These are phyloP conservation scores for Scheffersomyces amazonensis DNA, from an alignment of 805 yeast species.

Conservation along the genomic window DNA sequence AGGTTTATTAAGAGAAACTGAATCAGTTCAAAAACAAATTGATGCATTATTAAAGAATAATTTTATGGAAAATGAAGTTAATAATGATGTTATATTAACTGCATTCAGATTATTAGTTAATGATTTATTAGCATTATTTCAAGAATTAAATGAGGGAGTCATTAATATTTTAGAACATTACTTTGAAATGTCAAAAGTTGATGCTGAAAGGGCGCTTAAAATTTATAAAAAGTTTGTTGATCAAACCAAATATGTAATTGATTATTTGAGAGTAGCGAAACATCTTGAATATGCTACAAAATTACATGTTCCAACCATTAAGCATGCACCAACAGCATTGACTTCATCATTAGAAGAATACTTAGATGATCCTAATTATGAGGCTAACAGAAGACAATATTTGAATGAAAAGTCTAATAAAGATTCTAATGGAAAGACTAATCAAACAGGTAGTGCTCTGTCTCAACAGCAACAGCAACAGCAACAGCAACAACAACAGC, in stretches of 20 bases:
- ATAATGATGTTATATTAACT: slow-evolving; percentile 78
- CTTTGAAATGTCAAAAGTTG: slow-evolving; percentile 84
- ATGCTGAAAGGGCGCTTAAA: slow-evolving; percentile 82
- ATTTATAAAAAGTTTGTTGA: slow-evolving; percentile 84
- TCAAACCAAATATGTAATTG: slow-evolving; percentile 83
- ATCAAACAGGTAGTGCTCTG: not conserved
- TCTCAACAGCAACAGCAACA: slow-evolving; percentile 3
- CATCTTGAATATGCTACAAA: slow-evolving; percentile 84
- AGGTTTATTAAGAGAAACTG: slow-evolving; percentile 82
- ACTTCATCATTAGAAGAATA: slow-evolving; percentile 86
- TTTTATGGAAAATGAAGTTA: slow-evolving; percentile 75
- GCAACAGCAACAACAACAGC: slow-evolving; percentile 4
- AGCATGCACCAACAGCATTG: slow-evolving; percentile 95
- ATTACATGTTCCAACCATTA: slow-evolving; percentile 89
- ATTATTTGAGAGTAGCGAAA: slow-evolving; percentile 84
- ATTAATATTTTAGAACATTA: slow-evolving; percentile 90
- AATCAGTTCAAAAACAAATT: slow-evolving; percentile 80
- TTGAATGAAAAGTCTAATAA: slow-evolving; percentile 58
- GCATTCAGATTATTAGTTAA: slow-evolving; percentile 88
- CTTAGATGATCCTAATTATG: slow-evolving; percentile 81
- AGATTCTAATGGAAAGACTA: slow-evolving; percentile 10
- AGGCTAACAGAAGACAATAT: slow-evolving; percentile 72
- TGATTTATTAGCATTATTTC: slow-evolving; percentile 82
- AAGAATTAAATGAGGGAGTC: slow-evolving; percentile 92
- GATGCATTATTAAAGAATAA: slow-evolving; percentile 70